Evolutionary conservation across 1,139 yeast species (phyloP).

Genomic region (Blastobotrys arbuscula): DNA sequence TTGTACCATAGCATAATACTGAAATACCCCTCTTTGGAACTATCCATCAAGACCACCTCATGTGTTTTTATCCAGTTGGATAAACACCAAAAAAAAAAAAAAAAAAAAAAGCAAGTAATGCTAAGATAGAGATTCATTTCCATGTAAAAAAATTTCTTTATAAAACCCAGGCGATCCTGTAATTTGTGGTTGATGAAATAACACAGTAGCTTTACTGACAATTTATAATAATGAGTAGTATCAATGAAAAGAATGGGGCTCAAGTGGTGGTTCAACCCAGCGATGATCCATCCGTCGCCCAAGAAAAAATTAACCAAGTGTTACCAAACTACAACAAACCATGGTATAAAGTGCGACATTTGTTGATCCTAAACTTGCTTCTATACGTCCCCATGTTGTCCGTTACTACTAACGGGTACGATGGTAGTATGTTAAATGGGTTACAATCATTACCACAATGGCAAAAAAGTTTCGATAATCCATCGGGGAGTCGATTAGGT

Average conservation of each 20-base stretch:
- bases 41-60: too few species aligned
- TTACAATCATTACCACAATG: constrained; percentile 12
- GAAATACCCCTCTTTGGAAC: too few species aligned
- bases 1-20: too few species aligned
- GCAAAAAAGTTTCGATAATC: constrained; percentile 8
- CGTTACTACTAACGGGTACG: constrained; percentile 12
- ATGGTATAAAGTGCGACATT: constrained; percentile 36
- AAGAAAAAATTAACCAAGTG: constrained; percentile 26
- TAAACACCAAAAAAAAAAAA: too few species aligned
- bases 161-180: too few species aligned
- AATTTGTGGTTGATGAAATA: too few species aligned
- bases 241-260: not conserved
- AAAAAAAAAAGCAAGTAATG: too few species aligned
- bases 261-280: not conserved
- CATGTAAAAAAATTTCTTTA: too few species aligned
- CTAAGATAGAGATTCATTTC: too few species aligned
- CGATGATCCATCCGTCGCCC: not conserved
- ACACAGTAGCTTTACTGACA: too few species aligned
- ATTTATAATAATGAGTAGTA: not conserved
- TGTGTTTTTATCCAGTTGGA: too few species aligned
- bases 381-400: constrained; percentile 13
- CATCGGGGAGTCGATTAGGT: constrained; percentile 10
- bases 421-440: constrained; percentile 14
- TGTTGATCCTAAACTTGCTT: constrained; percentile 35
- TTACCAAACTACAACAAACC: constrained; percentile 30